These are phyloP conservation scores for Escovopsis sp. DNA, from an alignment of 2,329 filamentous ascomycete species.

Conservation along the genomic window DNA sequence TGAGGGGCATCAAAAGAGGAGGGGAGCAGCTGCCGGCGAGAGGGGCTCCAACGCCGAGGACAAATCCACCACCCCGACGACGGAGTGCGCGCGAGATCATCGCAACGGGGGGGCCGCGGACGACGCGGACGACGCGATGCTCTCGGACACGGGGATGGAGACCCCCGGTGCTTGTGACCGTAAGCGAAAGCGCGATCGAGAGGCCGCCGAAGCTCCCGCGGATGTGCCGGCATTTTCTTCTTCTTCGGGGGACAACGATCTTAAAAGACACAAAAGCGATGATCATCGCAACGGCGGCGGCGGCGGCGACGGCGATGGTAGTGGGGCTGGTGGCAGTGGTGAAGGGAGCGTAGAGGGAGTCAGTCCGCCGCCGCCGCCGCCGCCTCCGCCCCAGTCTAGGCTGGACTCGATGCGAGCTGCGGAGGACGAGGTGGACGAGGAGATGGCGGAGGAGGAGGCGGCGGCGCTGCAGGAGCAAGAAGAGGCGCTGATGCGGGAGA, in stretches of 20 bases:
- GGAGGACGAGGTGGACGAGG: too few species aligned
- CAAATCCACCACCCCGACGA: neutral
- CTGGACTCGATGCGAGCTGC: constrained; percentile 18
- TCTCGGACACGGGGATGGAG: constrained; percentile 28
- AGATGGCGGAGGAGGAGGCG: constrained; percentile 31
- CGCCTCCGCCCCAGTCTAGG: constrained; percentile 28
- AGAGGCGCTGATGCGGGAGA: constrained; percentile 33
- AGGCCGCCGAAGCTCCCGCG: constrained; percentile 23
- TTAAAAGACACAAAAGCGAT: constrained; percentile 37
- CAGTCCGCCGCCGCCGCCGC: constrained; percentile 31
- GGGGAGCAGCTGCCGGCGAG: constrained; percentile 26
- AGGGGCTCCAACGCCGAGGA: constrained; percentile 9
- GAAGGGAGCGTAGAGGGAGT: constrained; percentile 18
- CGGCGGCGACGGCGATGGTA: too few species aligned
- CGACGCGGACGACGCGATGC: constrained; percentile 19
- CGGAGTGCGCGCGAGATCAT: too few species aligned
- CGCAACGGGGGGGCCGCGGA: constrained; percentile 11
- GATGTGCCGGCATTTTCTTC: constrained; percentile 33
- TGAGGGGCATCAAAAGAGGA: constrained; percentile 48
- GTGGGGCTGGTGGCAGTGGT: too few species aligned
- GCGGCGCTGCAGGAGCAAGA: constrained; percentile 33
- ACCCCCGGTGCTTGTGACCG: constrained; percentile 34
- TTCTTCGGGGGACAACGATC: constrained; percentile 37
- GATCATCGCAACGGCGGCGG: too few species aligned
- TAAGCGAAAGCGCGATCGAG: constrained; percentile 48